phyloP scores from a whole-genome alignment of 805 yeast genomes.

The Teunomyces kruisii region DNA sequence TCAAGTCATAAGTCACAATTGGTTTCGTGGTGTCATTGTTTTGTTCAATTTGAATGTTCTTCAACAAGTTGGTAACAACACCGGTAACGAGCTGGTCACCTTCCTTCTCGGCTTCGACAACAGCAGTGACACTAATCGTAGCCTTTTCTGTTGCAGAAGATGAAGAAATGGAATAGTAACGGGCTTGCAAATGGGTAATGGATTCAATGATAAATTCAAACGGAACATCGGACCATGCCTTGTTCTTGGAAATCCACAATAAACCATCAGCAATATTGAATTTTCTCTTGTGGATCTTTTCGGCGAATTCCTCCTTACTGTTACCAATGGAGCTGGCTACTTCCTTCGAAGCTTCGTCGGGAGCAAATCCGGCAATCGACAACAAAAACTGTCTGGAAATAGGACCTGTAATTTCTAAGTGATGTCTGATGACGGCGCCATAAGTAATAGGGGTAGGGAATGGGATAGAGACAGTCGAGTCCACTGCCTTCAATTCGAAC shows the following conservation, averaged over 20 bases:
- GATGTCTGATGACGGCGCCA: conserved; percentile 80
- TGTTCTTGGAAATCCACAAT: conserved; percentile 57
- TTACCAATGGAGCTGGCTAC: conserved; percentile 55
- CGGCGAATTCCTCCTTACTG: conserved; percentile 68
- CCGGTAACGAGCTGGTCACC: conserved; percentile 56
- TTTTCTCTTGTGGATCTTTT: conserved; percentile 57
- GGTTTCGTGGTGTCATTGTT: conserved; percentile 43
- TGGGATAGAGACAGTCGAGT: conserved; percentile 61
- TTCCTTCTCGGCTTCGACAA: conserved; percentile 66
- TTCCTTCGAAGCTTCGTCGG: conserved; percentile 55
- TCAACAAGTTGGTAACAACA: conserved; percentile 86
- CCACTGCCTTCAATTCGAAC: conserved; percentile 66
- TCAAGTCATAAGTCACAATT: conserved; percentile 61
- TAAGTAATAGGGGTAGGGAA: conserved; percentile 86
- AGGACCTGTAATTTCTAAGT: conserved; percentile 88
- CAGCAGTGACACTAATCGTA: conserved; percentile 82
- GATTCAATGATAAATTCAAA: conserved; percentile 82
- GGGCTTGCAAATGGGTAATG: conserved; percentile 80
- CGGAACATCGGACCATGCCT: conserved; percentile 75
- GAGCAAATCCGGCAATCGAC: conserved; percentile 79
- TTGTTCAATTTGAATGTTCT: conserved; percentile 63
- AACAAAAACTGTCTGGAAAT: conserved; percentile 85
- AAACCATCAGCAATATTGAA: conserved; percentile 78
- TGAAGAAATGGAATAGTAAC: conserved; percentile 95
- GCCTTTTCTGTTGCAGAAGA: conserved; percentile 77